These are phyloP conservation scores for Rhodotorula babjevae DNA, from an alignment of 768 basidiomycete species.

Conservation along the genomic window DNA sequence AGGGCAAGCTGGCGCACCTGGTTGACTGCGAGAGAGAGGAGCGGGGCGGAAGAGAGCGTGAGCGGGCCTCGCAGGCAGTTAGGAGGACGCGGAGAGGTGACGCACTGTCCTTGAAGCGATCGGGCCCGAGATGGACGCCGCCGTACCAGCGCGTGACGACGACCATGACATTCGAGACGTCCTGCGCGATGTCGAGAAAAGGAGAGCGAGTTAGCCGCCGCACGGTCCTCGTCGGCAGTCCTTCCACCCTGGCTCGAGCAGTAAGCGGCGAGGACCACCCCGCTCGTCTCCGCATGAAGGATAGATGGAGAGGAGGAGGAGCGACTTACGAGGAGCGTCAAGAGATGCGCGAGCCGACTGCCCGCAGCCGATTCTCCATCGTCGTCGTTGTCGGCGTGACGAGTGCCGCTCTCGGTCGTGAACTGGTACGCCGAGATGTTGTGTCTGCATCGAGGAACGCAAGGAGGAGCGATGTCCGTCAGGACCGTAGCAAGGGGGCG, in stretches of 20 bases:
- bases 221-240: no score
- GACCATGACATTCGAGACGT: conserved; percentile 64
- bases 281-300: no score
- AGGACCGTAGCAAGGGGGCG: background rate
- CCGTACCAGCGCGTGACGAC: conserved; percentile 92
- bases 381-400: conserved; percentile 75
- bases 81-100: background rate
- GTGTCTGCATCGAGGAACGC: conserved; percentile 64
- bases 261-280: background rate
- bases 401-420: conserved; percentile 2
- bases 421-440: conserved; percentile 27
- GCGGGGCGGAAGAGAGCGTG: background rate
- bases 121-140: conserved; percentile 67
- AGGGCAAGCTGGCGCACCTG: no score
- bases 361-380: conserved; percentile 93
- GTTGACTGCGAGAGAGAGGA: background rate
- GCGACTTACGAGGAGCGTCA: conserved; percentile 71
- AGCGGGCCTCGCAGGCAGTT: background rate
- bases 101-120: conserved; percentile 57
- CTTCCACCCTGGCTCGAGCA: no score
- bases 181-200: conserved; percentile 13
- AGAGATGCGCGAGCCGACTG: conserved; percentile 76
- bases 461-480: background rate
- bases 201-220: no score
- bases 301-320: background rate